phyloP scores from a whole-genome alignment of 495 filamentous ascomycete species.

The Lindgomyces ingoldianus region DNA sequence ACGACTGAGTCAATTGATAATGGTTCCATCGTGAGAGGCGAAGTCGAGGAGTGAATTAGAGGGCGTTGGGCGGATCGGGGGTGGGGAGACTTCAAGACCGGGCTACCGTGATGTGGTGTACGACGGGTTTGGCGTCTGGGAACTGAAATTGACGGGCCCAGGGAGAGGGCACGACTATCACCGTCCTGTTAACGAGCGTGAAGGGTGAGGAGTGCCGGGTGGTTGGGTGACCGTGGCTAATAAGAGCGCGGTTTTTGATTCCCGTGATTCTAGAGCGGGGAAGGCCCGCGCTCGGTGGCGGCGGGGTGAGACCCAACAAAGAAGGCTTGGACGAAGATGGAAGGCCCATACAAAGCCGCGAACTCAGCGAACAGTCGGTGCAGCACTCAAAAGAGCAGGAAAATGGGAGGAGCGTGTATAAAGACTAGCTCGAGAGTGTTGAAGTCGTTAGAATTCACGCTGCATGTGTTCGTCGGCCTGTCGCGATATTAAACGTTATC shows the following conservation, averaged over 20 bases:
- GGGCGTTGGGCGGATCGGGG: background rate
- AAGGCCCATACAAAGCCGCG: background rate
- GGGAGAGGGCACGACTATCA: background rate
- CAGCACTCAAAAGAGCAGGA: background rate
- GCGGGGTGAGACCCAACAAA: background rate
- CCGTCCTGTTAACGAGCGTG: slow-evolving; percentile 2
- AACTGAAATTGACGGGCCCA: background rate
- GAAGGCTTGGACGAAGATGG: background rate
- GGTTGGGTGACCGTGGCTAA: slow-evolving; percentile 5
- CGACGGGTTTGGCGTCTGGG: background rate
- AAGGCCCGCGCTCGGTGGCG: background rate
- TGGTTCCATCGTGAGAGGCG: slow-evolving; percentile 30
- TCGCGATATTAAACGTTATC: slow-evolving; percentile 8
- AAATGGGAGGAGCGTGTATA: background rate
- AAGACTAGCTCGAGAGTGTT: background rate
- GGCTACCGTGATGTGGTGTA: background rate
- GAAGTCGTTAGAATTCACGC: slow-evolving; percentile 5
- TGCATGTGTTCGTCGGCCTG: slow-evolving; percentile 8
- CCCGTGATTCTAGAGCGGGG: slow-evolving; percentile 2
- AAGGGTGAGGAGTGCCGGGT: slow-evolving; percentile 3
- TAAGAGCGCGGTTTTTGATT: background rate
- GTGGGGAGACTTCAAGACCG: background rate
- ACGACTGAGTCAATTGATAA: slow-evolving; percentile 40
- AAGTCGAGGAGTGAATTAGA: background rate
- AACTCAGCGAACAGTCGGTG: background rate